phyloP scores from a whole-genome alignment of 2,329 filamentous ascomycete genomes.

The Aspergillus sp. region DNA sequence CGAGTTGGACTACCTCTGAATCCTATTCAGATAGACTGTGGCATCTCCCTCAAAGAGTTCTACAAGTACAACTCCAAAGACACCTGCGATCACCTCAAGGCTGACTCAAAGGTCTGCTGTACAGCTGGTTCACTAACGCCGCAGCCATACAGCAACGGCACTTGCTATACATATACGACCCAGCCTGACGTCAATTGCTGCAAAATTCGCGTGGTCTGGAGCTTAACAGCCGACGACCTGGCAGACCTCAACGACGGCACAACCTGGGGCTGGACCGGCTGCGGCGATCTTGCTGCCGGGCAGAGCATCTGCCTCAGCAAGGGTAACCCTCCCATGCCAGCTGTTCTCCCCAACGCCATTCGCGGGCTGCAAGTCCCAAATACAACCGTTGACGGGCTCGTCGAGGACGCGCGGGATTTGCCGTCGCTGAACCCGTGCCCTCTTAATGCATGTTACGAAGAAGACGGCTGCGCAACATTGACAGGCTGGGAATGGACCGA shows the following conservation, averaged over 20 bases:
- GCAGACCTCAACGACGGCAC: slow-evolving; percentile 38
- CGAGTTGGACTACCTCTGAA: background rate
- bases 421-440: slow-evolving; percentile 46
- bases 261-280: slow-evolving; percentile 45
- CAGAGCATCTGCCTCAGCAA: slow-evolving; percentile 42
- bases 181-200: slow-evolving; percentile 33
- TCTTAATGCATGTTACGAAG: slow-evolving; percentile 38
- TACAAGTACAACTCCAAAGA: slow-evolving; percentile 10
- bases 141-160: slow-evolving; percentile 37
- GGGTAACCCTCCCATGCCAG: slow-evolving; percentile 43
- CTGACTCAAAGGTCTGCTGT: slow-evolving; percentile 28
- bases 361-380: slow-evolving; percentile 49
- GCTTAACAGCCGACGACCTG: slow-evolving; percentile 38
- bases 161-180: slow-evolving; percentile 38
- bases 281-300: slow-evolving; percentile 31
- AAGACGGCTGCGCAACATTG: too few relatives aligned
- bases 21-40: too few relatives aligned
- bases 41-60: slow-evolving; percentile 13
- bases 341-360: slow-evolving; percentile 35
- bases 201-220: slow-evolving; percentile 15
- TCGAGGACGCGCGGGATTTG: slow-evolving; percentile 21
- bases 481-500: too few relatives aligned
- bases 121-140: slow-evolving; percentile 25
- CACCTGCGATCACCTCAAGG: slow-evolving; percentile 14
- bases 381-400: slow-evolving; percentile 23